phyloP scores from a whole-genome alignment of 2,329 filamentous ascomycete genomes.

The Penicillium decumbens region DNA sequence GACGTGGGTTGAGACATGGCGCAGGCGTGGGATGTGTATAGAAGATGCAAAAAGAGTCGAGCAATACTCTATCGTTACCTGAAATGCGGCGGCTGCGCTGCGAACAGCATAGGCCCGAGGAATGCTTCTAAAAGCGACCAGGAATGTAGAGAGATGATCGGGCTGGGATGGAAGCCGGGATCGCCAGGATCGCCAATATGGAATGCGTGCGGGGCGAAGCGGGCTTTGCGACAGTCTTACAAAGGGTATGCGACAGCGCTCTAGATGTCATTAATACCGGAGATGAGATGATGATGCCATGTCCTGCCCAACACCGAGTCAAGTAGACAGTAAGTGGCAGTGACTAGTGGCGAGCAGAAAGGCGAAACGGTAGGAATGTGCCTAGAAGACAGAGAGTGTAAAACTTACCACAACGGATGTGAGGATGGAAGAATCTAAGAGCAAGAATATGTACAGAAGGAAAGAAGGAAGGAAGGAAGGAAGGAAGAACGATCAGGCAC shows the following conservation, averaged over 20 bases:
- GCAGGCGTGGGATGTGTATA: slow-evolving; percentile 1
- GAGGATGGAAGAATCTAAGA: slow-evolving; percentile 5
- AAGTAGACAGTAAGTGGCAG: not conserved
- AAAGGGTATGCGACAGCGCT: not conserved
- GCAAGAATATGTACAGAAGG: not conserved
- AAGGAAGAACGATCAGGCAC: slow-evolving; percentile 3
- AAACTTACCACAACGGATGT: slow-evolving; percentile 6
- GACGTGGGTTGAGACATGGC: slow-evolving; percentile 51
- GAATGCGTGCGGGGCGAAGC: slow-evolving; percentile 21
- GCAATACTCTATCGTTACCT: slow-evolving; percentile 12
- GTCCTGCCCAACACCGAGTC: not conserved
- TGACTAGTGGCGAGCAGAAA: slow-evolving; percentile 1
- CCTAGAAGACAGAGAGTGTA: not conserved
- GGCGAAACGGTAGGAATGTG: slow-evolving; percentile 6
- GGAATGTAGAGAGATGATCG: slow-evolving; percentile 15
- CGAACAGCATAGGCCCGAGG: slow-evolving; percentile 15
- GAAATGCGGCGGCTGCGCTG: slow-evolving; percentile 12
- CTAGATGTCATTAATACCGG: not conserved
- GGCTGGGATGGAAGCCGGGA: slow-evolving; percentile 11
- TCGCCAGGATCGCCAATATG: slow-evolving; percentile 10
- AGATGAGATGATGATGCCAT: not conserved
- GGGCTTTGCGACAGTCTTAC: slow-evolving; percentile 3
- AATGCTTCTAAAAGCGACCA: slow-evolving; percentile 13
- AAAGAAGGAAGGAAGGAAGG: not conserved
- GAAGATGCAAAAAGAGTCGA: not conserved